A percentile compares a stretch with the other conserved stretches of the same genome.
Evolutionary conservation across 768 basidiomycete species (phyloP).

Genomic region (Imleria badia): DNA sequence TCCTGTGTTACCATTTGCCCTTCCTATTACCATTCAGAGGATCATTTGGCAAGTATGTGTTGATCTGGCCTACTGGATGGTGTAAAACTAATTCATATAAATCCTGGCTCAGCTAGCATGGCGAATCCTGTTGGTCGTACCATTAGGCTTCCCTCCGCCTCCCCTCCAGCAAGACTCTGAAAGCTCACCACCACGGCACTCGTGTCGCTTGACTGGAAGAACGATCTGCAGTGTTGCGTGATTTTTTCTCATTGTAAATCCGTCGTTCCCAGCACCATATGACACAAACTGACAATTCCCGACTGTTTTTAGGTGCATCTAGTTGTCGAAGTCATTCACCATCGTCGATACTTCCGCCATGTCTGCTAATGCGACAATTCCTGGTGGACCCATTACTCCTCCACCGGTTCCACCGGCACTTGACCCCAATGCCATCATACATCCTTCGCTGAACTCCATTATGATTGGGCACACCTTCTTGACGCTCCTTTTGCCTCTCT

Average conservation of each 20-base stretch:
- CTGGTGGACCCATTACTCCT: slow-evolving; percentile 4
- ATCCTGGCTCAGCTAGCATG: not conserved
- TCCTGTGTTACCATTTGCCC: not conserved
- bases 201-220: not conserved
- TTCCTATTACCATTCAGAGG: not conserved
- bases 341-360: not conserved
- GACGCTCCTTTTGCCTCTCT: slow-evolving; percentile 31
- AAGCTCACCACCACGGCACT: not conserved
- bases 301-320: not conserved
- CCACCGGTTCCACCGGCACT: not conserved
- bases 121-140: not conserved
- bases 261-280: not conserved
- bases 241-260: not conserved
- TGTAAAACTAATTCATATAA: slow-evolving; percentile 2
- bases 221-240: not conserved
- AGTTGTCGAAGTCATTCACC: not conserved
- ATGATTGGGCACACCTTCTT: slow-evolving; percentile 33
- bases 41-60: not conserved
- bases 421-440: slow-evolving; percentile 9
- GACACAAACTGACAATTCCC: not conserved
- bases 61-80: not conserved
- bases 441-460: slow-evolving; percentile 22
- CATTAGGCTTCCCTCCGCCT: not conserved
- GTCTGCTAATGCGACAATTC: slow-evolving; percentile 13
- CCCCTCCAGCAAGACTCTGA: not conserved